These are phyloP conservation scores for Saturnispora ahearnii DNA, from an alignment of 805 yeast species.

Conservation along the genomic window DNA sequence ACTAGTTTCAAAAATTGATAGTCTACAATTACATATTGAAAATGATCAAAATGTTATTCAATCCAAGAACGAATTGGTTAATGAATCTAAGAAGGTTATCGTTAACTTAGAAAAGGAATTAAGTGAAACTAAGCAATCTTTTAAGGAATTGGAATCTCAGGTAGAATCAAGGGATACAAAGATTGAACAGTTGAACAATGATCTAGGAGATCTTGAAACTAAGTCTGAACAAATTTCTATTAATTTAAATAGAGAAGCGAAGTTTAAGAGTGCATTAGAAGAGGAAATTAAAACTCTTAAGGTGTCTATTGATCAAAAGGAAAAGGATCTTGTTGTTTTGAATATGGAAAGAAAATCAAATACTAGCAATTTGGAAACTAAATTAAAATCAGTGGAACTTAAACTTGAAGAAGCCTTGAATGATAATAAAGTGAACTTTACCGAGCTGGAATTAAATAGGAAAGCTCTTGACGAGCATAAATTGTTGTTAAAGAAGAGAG, in stretches of 20 bases:
- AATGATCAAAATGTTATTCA: slow-evolving; percentile 7
- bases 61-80: slow-evolving; percentile 40
- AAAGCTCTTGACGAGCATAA: slow-evolving; percentile 28
- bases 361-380: slow-evolving; percentile 1
- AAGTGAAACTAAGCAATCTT: slow-evolving; percentile 17
- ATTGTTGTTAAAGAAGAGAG: slow-evolving; percentile 27
- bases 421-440: slow-evolving; percentile 20
- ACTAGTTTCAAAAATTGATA: slow-evolving; percentile 31
- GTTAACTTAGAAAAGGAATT: slow-evolving; percentile 21
- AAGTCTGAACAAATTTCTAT: slow-evolving; percentile 15
- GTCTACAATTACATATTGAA: slow-evolving; percentile 26
- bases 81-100: slow-evolving; percentile 23
- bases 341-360: slow-evolving; percentile 9
- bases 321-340: slow-evolving; percentile 22
- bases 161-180: slow-evolving; percentile 11
- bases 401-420: slow-evolving; percentile 3
- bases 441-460: slow-evolving; percentile 16
- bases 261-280: slow-evolving; percentile 4
- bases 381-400: slow-evolving; percentile 1
- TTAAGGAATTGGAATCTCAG: slow-evolving; percentile 19
- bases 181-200: background rate
- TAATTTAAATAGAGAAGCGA: slow-evolving; percentile 11
- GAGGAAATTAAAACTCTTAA: slow-evolving; percentile 28
- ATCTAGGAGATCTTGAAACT: slow-evolving; percentile 7
- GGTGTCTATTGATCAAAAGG: slow-evolving; percentile 25